phyloP scores from a whole-genome alignment of 78 protist species.

The Dictyostelium citrinum region DNA sequence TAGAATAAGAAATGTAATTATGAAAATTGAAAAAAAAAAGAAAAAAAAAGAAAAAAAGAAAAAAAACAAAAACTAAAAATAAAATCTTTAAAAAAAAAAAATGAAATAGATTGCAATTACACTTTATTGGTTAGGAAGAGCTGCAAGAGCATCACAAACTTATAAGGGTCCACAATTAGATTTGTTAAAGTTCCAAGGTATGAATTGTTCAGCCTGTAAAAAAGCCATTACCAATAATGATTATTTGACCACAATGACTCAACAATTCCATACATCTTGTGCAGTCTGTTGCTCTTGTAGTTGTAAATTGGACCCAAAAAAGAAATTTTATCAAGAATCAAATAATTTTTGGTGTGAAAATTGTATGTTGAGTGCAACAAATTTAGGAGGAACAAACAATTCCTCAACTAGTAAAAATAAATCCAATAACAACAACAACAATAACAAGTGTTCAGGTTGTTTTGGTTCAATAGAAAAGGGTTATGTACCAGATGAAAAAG shows the following conservation, averaged over 20 bases:
- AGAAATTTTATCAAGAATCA: conserved; percentile 53
- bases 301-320: conserved; percentile 50
- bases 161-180: conserved; percentile 66
- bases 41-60: background rate
- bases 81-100: background rate
- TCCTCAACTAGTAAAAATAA: background rate
- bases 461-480: conserved; percentile 60
- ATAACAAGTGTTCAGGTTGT: conserved; percentile 36
- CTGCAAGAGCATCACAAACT: conserved; percentile 22
- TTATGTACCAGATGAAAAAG: conserved; percentile 54
- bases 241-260: conserved; percentile 40
- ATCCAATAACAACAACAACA: background rate
- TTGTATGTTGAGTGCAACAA: conserved; percentile 43
- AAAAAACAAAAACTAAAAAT: background rate
- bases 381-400: background rate
- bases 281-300: conserved; percentile 39
- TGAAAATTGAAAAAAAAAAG: background rate
- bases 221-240: conserved; percentile 20
- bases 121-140: conserved; percentile 60
- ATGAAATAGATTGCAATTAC: conserved; percentile 13
- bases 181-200: conserved; percentile 31
- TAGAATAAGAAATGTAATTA: conserved; percentile 42
- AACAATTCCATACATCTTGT: conserved; percentile 57
- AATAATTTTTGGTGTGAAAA: conserved; percentile 52
- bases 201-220: conserved; percentile 69